A percentile compares a stretch with the other conserved stretches of the same genome.
Conservation (phyloP, 495 filamentous ascomycete species). For the Talaromyces trachyspermus region DNA sequence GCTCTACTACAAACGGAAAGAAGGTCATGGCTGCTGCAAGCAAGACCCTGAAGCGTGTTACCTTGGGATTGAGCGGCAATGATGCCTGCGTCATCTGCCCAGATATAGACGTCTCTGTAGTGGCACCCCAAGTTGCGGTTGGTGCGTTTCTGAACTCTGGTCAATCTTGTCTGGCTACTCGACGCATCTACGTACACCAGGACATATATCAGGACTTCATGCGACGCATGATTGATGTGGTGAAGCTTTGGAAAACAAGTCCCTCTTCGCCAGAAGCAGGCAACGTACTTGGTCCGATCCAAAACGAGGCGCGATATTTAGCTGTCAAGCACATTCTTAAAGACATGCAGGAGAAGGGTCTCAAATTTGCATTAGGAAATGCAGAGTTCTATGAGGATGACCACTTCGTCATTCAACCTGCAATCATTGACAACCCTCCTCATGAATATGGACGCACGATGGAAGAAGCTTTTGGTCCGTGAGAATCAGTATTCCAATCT, state of each 20-base stretch:
- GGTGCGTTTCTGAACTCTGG: slow-evolving; percentile 51
- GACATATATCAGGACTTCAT: slow-evolving; percentile 53
- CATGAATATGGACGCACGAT: slow-evolving; percentile 33
- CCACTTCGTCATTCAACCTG: slow-evolving; percentile 40
- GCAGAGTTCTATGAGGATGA: slow-evolving; percentile 21
- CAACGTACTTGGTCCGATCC: slow-evolving; percentile 24
- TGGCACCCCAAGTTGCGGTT: slow-evolving; percentile 45
- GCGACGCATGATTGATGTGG: slow-evolving; percentile 39
- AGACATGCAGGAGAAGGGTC: slow-evolving; percentile 34
- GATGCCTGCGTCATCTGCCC: slow-evolving; percentile 53
- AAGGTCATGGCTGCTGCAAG: slow-evolving; percentile 47
- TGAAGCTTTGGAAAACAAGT: slow-evolving; percentile 39
- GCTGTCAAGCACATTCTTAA: slow-evolving; percentile 37
- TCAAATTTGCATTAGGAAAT: slow-evolving; percentile 36
- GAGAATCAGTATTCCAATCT: background rate
- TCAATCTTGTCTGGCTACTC: slow-evolving; percentile 47
- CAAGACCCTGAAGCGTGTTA: slow-evolving; percentile 48
- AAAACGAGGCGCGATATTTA: slow-evolving; percentile 47
- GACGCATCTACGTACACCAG: slow-evolving; percentile 59
- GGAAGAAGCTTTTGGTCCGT: slow-evolving; percentile 30
- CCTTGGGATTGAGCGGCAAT: slow-evolving; percentile 53
- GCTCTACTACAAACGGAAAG: slow-evolving; percentile 53
- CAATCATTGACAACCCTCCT: slow-evolving; percentile 47
- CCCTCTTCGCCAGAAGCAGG: slow-evolving; percentile 14
- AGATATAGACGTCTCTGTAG: slow-evolving; percentile 54